These are phyloP conservation scores for Pleurotus sapidus DNA, from an alignment of 768 basidiomycete genomes.

Conservation along the genomic window DNA sequence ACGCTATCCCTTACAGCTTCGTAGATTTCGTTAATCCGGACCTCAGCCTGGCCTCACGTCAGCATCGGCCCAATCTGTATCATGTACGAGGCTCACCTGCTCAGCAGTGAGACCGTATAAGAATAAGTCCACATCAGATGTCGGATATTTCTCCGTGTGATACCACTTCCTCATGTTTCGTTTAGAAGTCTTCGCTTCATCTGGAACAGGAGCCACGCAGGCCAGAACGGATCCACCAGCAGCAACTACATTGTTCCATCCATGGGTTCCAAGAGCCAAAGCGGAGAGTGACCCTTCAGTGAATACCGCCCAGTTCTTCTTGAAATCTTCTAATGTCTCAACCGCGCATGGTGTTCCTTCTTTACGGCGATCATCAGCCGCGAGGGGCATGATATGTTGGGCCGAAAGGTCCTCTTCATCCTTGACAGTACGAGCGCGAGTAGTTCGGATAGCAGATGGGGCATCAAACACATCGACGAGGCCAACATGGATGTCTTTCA, in stretches of 20 bases:
- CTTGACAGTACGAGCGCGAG: slow-evolving; percentile 45
- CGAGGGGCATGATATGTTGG: slow-evolving; percentile 54
- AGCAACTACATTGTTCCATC: slow-evolving; percentile 61
- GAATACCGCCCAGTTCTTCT: slow-evolving; percentile 63
- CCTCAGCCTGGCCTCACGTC: slow-evolving; percentile 41
- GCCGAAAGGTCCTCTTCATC: slow-evolving; percentile 41
- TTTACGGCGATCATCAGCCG: slow-evolving; percentile 37
- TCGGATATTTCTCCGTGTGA: slow-evolving; percentile 52
- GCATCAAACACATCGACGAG: slow-evolving; percentile 59
- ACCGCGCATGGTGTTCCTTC: slow-evolving; percentile 52
- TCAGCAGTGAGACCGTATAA: slow-evolving; percentile 56
- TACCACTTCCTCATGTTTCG: slow-evolving; percentile 56
- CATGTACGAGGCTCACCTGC: slow-evolving; percentile 30
- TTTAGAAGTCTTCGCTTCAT: slow-evolving; percentile 47
- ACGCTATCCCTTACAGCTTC: slow-evolving; percentile 64
- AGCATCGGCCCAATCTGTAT: neutral
- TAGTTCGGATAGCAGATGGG: slow-evolving; percentile 43
- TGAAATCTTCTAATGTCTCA: slow-evolving; percentile 51
- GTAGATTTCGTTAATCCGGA: slow-evolving; percentile 55
- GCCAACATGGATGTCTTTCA: slow-evolving; percentile 49
- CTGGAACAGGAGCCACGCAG: slow-evolving; percentile 50
- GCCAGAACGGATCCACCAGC: slow-evolving; percentile 62
- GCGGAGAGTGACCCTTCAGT: slow-evolving; percentile 61
- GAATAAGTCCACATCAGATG: slow-evolving; percentile 64
- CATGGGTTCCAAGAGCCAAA: slow-evolving; percentile 31